A percentile compares a stretch with the other conserved stretches of the same genome.
phyloP scores from a whole-genome alignment of 495 filamentous ascomycete species.

The Diplogelasinospora grovesii region DNA sequence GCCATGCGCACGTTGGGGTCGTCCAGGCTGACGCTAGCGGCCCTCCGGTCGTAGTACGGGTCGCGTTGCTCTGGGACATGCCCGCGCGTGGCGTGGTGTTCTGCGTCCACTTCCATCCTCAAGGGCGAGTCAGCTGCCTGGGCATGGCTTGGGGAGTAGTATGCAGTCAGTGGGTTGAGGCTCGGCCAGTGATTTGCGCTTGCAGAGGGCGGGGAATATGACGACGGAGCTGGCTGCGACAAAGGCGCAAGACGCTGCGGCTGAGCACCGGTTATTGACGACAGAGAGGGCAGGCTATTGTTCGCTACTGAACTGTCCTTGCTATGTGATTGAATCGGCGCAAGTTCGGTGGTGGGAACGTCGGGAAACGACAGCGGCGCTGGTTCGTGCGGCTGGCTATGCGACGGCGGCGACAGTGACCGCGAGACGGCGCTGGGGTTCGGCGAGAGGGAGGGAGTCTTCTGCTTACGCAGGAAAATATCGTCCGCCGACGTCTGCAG shows the following conservation, averaged over 20 bases:
- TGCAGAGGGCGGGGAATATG: conserved; percentile 21
- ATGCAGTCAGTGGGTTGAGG: conserved; percentile 47
- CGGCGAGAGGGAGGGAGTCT: too few relatives aligned
- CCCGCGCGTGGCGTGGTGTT: too few relatives aligned
- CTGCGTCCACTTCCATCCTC: too few relatives aligned
- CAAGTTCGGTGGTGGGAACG: conserved; percentile 31
- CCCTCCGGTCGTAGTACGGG: conserved; percentile 29
- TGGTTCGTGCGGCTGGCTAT: conserved; percentile 34
- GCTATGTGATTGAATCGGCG: conserved; percentile 32
- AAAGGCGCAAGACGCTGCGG: conserved; percentile 14
- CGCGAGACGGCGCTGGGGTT: neutral
- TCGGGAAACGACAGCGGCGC: conserved; percentile 28
- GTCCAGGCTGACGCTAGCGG: conserved; percentile 63
- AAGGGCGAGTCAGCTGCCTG: conserved; percentile 28
- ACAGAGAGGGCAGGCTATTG: conserved; percentile 35
- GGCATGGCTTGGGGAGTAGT: conserved; percentile 40
- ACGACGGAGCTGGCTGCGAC: conserved; percentile 18
- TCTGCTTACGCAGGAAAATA: too few relatives aligned
- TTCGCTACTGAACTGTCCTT: conserved; percentile 5
- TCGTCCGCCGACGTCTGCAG: too few relatives aligned
- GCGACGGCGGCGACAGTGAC: conserved; percentile 9
- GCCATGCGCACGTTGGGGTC: conserved; percentile 75
- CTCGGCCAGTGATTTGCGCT: conserved; percentile 48
- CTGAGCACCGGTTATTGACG: conserved; percentile 31
- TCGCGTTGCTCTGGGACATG: conserved; percentile 41